Evolutionary conservation across 768 basidiomycete genomes (phyloP).

Genomic region (Macrolepiota albuminosa): DNA sequence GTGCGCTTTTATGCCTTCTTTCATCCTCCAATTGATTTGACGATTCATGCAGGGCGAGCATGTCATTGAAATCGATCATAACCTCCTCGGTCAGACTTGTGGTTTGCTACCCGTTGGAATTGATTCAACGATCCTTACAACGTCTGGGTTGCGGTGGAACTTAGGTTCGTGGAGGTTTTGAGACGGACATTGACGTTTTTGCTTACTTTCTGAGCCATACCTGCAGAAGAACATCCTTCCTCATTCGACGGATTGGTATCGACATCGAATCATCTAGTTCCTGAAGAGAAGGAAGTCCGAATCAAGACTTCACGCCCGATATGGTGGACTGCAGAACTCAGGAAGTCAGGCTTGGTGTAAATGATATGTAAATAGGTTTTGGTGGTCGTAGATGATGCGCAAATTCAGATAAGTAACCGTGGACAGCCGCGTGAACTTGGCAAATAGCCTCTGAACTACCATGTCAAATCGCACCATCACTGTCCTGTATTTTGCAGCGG

Average conservation of each 20-base stretch:
- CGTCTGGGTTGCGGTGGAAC: constrained; percentile 87
- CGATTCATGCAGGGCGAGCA: constrained; percentile 67
- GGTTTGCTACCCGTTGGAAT: constrained; percentile 93
- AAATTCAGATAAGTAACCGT: background rate
- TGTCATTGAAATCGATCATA: constrained; percentile 67
- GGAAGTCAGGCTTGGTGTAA: constrained; percentile 17
- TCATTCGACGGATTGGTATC: constrained; percentile 85
- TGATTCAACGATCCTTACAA: constrained; percentile 71
- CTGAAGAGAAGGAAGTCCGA: constrained; percentile 57
- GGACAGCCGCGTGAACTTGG: background rate
- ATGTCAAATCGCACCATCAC: constrained; percentile 31
- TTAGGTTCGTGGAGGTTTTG: constrained; percentile 46
- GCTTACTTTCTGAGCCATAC: background rate
- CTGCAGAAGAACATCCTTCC: constrained; percentile 55
- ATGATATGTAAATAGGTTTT: background rate
- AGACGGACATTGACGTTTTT: background rate
- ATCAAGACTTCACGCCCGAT: constrained; percentile 79
- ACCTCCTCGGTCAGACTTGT: constrained; percentile 78
- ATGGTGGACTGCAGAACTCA: constrained; percentile 86
- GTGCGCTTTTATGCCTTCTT: constrained; percentile 31
- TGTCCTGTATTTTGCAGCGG: constrained; percentile 56
- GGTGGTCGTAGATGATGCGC: background rate
- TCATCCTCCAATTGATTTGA: background rate
- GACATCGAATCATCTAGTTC: constrained; percentile 89
- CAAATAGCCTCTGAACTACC: background rate